Evolutionary conservation across 495 filamentous ascomycete species (phyloP).

Genomic region (Penicillium macrosclerotiorum): DNA sequence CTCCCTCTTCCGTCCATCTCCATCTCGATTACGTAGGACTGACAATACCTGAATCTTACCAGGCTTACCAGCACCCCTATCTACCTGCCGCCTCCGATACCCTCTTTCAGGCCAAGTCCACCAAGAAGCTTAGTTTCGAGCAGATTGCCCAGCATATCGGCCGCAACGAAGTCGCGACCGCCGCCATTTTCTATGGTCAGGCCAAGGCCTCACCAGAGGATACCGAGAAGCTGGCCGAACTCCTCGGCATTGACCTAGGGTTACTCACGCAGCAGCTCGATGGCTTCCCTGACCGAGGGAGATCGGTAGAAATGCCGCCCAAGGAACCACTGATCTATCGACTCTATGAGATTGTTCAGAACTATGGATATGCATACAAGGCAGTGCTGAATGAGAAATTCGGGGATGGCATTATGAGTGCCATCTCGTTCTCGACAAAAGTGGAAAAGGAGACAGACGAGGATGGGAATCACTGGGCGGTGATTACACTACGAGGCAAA

Average conservation of each 20-base stretch:
- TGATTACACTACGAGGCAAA: constrained; percentile 91
- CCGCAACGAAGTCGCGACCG: constrained; percentile 85
- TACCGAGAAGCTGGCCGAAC: constrained; percentile 63
- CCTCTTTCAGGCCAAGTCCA: constrained; percentile 84
- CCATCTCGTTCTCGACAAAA: constrained; percentile 88
- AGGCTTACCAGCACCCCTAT: constrained; percentile 44
- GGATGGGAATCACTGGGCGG: constrained; percentile 77
- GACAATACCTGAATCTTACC: no score
- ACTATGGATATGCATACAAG: constrained; percentile 97
- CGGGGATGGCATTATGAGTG: constrained; percentile 98
- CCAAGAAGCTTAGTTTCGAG: constrained; percentile 74
- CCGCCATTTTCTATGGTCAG: constrained; percentile 95
- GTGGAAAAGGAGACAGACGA: constrained; percentile 94
- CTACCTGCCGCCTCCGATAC: constrained; percentile 68
- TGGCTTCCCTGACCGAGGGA: constrained; percentile 79
- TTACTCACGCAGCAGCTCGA: constrained; percentile 60
- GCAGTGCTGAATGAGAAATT: constrained; percentile 98
- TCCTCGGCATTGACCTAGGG: constrained; percentile 62
- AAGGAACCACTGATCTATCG: constrained; percentile 92
- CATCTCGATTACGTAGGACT: no score
- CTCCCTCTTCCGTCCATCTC: not conserved
- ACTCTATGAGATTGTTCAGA: constrained; percentile 95
- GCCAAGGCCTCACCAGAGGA: constrained; percentile 77
- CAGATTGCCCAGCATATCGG: constrained; percentile 72
- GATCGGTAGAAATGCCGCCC: constrained; percentile 88